A percentile compares a stretch with the other conserved stretches of the same genome.
phyloP scores from a whole-genome alignment of 177 flowering plant species.

The Vitis hybrid region DNA sequence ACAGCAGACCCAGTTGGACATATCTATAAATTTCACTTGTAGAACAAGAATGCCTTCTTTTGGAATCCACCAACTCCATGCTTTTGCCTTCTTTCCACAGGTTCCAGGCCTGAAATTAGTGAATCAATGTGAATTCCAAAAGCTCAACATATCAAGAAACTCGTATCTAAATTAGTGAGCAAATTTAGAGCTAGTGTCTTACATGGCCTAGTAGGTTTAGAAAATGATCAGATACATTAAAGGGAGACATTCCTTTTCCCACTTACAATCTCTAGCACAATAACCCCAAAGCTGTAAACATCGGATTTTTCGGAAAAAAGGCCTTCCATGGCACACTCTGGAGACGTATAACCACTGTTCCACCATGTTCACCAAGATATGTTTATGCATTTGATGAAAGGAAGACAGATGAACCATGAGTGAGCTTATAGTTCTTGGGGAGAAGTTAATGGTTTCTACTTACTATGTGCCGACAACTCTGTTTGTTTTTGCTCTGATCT shows the following conservation, averaged over 20 bases:
- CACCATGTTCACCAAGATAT: too few species aligned
- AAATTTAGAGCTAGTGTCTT: too few species aligned
- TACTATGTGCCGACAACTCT: constrained; percentile 18
- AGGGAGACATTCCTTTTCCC: constrained; percentile 8
- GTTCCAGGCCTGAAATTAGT: constrained; percentile 9
- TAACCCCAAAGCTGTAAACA: constrained; percentile 15
- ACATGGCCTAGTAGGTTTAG: not conserved
- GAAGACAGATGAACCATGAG: too few species aligned
- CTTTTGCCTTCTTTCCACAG: constrained; percentile 17
- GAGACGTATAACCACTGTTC: constrained; percentile 1
- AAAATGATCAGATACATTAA: not conserved
- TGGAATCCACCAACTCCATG: constrained; percentile 13
- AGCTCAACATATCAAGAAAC: too few species aligned
- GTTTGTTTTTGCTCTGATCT: constrained; percentile 1
- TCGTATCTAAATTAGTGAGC: too few species aligned
- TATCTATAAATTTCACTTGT: not conserved
- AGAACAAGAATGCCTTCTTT: not conserved
- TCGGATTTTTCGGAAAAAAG: constrained; percentile 15
- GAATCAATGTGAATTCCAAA: not conserved
- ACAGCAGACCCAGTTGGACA: constrained; percentile 12
- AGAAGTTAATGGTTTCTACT: not conserved
- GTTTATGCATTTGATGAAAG: too few species aligned
- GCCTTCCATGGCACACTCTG: constrained; percentile 11
- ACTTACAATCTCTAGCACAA: constrained; percentile 14
- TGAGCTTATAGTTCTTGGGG: too few species aligned